Base-by-base conservation (phyloP, 352 stramenopile species). In the Phytophthora pinifolia region DNA sequence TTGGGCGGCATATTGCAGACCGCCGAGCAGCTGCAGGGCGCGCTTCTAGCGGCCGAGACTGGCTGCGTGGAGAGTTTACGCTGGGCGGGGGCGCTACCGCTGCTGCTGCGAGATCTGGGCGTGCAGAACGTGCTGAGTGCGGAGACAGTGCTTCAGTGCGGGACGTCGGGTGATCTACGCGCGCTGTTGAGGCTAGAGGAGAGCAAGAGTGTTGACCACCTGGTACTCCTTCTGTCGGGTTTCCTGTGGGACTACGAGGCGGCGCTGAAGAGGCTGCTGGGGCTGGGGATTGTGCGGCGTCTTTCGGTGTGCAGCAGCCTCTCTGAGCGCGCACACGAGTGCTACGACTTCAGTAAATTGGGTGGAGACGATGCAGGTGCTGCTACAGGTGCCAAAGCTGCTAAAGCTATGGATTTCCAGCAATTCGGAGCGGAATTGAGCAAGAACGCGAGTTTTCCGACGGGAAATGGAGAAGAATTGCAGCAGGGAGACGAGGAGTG, bases 191-290 rank as follows among this genome's bases (percentile, higher is more conserved):
- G 51, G n/a, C 18, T 54, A 30, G 53, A 34, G 6, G 59, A 56
- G 2, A 25, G 41, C 3, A 39, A 74, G 32, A 54, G 30, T 36
- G 54, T 77, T 27, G 53, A 60, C 25, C 71, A 82, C 27, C 35
- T 92, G n/a, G 75, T 77, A 30, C 29, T 92, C 22, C 13, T 90
- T 1, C 46, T 88, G 14, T 67, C 67, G 13, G 74, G 69, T 0
- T 88, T 88, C 39, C 49, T 90, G 14, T 90, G 80, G 80, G 69
- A 85, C 54, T 88, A 83, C 22, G 69, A 85, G 43, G 25, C 46
- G 30, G 20, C 49, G 4, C 43, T 90, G 10, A 37, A 48, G 32
- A 57, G 45, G 20, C 47, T 90, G 30, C 58, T 90, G 35, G 13
- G 44, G 17, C 55, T 77, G 7, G 62, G 65, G n/a, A 59, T 78